Evolutionary conservation across 495 filamentous ascomycete genomes (phyloP).

Genomic region (Oidiodendron maius): DNA sequence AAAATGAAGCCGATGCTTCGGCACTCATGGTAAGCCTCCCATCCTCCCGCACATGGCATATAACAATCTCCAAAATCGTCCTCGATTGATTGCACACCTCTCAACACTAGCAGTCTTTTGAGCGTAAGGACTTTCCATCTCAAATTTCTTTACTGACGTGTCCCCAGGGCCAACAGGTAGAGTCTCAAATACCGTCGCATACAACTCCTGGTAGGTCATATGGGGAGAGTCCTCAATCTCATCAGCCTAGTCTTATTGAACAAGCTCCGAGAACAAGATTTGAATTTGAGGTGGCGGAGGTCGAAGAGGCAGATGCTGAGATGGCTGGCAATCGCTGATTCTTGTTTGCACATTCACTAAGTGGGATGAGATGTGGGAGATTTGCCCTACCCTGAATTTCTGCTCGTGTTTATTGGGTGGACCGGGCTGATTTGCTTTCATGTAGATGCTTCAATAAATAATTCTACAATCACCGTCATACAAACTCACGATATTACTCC

Average conservation of each 20-base stretch:
- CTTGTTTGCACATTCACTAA: background rate
- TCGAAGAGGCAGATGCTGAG: conserved; percentile 23
- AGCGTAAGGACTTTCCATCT: too few relatives aligned
- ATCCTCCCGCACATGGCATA: too few relatives aligned
- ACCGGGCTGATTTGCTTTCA: conserved; percentile 21
- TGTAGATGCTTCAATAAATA: conserved; percentile 24
- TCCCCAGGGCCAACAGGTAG: too few relatives aligned
- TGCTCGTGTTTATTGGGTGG: conserved; percentile 11
- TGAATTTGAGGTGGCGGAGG: conserved; percentile 27
- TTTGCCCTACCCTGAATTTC: conserved; percentile 17
- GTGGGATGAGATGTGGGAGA: background rate
- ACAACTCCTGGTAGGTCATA: conserved; percentile 9
- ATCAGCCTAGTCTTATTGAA: conserved; percentile 7
- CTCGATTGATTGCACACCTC: too few relatives aligned
- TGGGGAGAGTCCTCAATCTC: background rate
- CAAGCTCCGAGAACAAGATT: background rate
- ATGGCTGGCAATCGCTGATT: conserved; percentile 14
- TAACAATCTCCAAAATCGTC: too few relatives aligned
- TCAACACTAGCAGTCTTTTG: too few relatives aligned
- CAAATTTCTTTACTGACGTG: too few relatives aligned
- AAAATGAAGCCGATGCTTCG: conserved; percentile 8
- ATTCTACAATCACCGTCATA: conserved; percentile 23
- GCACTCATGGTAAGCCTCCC: conserved; percentile 17
- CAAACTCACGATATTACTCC: conserved; percentile 26
- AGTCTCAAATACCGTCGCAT: conserved; percentile 10